A percentile compares a stretch with the other conserved stretches of the same genome.
Evolutionary conservation across 2,329 filamentous ascomycete species (phyloP).

Genomic region (Epichloe brachyelytri): DNA sequence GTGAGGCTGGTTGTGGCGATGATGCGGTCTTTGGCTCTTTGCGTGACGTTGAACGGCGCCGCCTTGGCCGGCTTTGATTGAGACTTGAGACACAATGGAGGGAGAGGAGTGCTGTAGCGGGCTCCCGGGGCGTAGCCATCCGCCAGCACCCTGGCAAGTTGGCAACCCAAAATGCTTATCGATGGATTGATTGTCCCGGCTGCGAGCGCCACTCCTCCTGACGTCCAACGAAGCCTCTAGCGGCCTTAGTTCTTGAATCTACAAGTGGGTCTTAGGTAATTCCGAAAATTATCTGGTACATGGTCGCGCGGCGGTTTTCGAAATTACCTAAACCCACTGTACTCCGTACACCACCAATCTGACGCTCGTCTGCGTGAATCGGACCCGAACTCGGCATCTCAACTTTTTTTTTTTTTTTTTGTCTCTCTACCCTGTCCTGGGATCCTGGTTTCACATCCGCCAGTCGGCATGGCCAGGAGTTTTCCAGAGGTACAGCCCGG

Average conservation of each 20-base stretch:
- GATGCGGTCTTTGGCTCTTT: neutral
- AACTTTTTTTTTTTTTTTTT: neutral
- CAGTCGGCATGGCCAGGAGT: constrained; percentile 26
- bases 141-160: neutral
- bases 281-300: no score
- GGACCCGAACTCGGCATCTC: constrained; percentile 1
- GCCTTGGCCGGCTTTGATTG: neutral
- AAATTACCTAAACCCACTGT: no score
- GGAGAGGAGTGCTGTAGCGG: neutral
- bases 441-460: neutral
- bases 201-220: no score
- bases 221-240: no score
- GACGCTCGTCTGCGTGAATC: neutral
- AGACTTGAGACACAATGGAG: neutral
- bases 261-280: no score
- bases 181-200: neutral
- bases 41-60: neutral
- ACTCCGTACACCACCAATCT: neutral
- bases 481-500: constrained; percentile 80
- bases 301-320: no score
- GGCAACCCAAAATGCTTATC: neutral
- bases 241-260: neutral
- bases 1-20: constrained; percentile 1
- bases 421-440: no score
- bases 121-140: neutral